Base-by-base conservation (phyloP, 139 green algal species). In the Chlorella sp. region DNA sequence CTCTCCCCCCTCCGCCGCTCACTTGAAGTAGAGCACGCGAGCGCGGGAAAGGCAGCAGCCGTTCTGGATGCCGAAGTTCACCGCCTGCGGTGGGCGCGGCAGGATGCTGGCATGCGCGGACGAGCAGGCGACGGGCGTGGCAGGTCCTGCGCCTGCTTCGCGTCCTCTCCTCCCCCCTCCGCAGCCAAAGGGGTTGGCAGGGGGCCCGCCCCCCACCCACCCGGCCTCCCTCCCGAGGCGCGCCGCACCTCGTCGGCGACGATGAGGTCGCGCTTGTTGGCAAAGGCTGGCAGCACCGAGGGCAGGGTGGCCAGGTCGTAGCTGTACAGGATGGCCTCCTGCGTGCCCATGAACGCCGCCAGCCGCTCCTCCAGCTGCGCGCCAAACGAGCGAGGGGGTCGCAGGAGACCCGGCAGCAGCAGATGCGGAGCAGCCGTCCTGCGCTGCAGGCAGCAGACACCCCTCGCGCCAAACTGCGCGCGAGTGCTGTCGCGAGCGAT, bases 221-320 rank as follows among this genome's bases (percentile, higher is more conserved):
- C 21, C 5, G 11, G 23, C 29, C 58, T 31, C 58, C 8, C 19
- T 25, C 29, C 8, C n/a, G 29, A 64, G 58, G 29, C 7, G 6
- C 15, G 25, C 6, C 74, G 5, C 43, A 91, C 87, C 82, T 93
- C 90, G 68, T 95, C 92, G 14, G 81, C 78, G 3, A 99, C 79
- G 40, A 98, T 91, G 35, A 98, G 71, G 79, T 99, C 96, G 45
- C 91, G 91, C 5, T 79, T 77, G 73, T 94, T 96, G 50, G 90
- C 92, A 87, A 98, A 98, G 6, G 96, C 92, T 17, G 96, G 96
- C 65, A 99, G 93, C 50, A 98, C 87, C 66, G 80, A 93, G 31
- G 94, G 80, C 29, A 94, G 75, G 0, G 96, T 99, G 63, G 93
- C 91, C 19, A 97, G 87, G 79, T 98, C 96, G 69, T 96, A 99